These are phyloP conservation scores for Talaromyces ruber DNA, from an alignment of 495 filamentous ascomycete genomes.

Conservation along the genomic window DNA sequence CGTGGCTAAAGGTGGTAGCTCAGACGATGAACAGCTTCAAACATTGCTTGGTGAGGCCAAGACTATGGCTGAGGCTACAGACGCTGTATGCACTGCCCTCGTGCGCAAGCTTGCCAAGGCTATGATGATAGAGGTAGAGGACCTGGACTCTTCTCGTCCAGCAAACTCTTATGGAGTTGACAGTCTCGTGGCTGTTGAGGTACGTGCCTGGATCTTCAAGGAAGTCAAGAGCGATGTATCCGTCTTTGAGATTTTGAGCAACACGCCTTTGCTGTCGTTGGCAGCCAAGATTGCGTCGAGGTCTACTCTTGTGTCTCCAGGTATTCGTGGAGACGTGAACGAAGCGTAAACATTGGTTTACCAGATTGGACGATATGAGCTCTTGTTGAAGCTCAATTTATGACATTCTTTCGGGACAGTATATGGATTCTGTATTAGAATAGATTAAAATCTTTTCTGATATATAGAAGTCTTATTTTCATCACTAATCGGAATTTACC, in stretches of 20 bases:
- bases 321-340: background rate
- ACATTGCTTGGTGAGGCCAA: background rate
- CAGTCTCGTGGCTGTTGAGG: background rate
- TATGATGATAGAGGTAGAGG: background rate
- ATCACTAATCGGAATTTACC: background rate
- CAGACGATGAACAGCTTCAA: background rate
- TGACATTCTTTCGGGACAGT: background rate
- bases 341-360: background rate
- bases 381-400: background rate
- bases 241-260: background rate
- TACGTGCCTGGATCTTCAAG: background rate
- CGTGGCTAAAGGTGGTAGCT: background rate
- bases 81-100: background rate
- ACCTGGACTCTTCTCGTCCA: background rate
- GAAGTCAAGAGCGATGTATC: background rate
- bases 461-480: background rate
- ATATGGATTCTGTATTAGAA: background rate
- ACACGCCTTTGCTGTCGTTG: background rate
- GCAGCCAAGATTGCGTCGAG: background rate
- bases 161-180: background rate
- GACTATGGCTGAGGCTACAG: background rate
- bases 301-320: background rate
- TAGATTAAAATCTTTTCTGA: background rate
- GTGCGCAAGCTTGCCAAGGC: background rate
- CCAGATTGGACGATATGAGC: background rate